phyloP scores from a whole-genome alignment of 2,329 filamentous ascomycete species.

The Thermothelomyces thermophilus region DNA sequence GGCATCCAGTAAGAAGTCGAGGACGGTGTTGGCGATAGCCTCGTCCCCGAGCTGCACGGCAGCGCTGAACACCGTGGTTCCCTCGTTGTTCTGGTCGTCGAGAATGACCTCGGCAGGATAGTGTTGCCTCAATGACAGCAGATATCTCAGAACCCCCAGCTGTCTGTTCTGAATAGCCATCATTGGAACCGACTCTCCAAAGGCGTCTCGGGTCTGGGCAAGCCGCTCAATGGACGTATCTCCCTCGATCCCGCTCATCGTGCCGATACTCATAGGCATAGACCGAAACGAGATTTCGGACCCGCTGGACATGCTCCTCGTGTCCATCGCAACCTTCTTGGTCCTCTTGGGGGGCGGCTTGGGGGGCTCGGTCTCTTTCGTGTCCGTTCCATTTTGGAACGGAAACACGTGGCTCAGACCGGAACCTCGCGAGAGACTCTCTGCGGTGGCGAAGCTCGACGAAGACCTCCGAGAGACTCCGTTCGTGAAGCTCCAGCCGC shows the following conservation, averaged over 20 bases:
- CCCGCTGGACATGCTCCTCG: slow-evolving; percentile 77
- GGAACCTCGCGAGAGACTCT: slow-evolving; percentile 49
- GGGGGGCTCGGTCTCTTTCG: slow-evolving; percentile 27
- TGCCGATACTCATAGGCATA: slow-evolving; percentile 69
- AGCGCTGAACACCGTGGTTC: slow-evolving; percentile 81
- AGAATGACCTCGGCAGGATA: slow-evolving; percentile 67
- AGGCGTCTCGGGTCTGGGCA: slow-evolving; percentile 60
- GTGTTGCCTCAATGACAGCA: slow-evolving; percentile 69
- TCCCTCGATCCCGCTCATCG: slow-evolving; percentile 69
- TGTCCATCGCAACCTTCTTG: slow-evolving; percentile 86
- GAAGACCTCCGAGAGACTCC: slow-evolving; percentile 34
- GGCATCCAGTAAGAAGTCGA: slow-evolving; percentile 59
- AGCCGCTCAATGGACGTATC: slow-evolving; percentile 79
- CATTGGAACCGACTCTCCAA: slow-evolving; percentile 81
- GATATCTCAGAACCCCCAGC: slow-evolving; percentile 66
- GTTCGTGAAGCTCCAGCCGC: slow-evolving; percentile 41
- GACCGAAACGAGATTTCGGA: slow-evolving; percentile 82
- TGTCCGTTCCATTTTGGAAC: slow-evolving; percentile 59
- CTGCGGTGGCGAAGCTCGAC: slow-evolving; percentile 36
- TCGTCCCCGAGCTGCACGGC: slow-evolving; percentile 78
- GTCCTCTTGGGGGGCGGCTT: slow-evolving; percentile 43
- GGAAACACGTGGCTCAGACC: slow-evolving; percentile 82
- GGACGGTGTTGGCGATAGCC: slow-evolving; percentile 66
- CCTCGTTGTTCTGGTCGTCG: slow-evolving; percentile 81
- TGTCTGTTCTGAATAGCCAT: slow-evolving; percentile 74